A percentile compares a stretch with the other conserved stretches of the same genome.
phyloP scores from a whole-genome alignment of 164 flowering plant species.

The Aristolochia contorta region DNA sequence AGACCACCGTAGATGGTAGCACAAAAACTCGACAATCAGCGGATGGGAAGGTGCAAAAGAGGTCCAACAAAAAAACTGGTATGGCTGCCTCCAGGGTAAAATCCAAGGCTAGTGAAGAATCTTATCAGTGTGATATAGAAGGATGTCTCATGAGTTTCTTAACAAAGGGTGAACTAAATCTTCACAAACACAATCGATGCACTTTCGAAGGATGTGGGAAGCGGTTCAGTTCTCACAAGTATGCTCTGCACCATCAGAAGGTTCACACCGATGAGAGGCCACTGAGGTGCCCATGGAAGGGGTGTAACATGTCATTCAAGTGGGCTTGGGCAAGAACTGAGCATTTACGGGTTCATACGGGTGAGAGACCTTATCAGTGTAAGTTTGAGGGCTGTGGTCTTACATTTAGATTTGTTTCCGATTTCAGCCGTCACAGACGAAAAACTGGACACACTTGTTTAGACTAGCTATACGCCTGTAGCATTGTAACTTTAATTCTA shows the following conservation, averaged over 20 bases:
- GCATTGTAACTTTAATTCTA: too few species aligned
- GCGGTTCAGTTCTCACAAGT: constrained; percentile 66
- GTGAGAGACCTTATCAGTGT: constrained; percentile 84
- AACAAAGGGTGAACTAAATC: constrained; percentile 45
- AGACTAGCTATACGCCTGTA: too few species aligned
- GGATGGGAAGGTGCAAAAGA: constrained; percentile 9
- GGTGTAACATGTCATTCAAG: constrained; percentile 86
- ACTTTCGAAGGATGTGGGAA: constrained; percentile 64
- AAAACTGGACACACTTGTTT: constrained; percentile 59
- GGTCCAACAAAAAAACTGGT: constrained; percentile 13
- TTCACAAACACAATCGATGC: constrained; percentile 65
- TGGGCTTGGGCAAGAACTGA: constrained; percentile 98
- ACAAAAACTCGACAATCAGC: background rate
- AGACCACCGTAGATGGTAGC: background rate
- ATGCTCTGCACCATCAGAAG: constrained; percentile 53
- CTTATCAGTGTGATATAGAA: constrained; percentile 53
- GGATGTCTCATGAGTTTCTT: constrained; percentile 65
- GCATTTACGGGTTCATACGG: constrained; percentile 78
- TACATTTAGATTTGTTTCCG: constrained; percentile 85
- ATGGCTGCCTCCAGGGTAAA: constrained; percentile 14
- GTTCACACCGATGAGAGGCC: constrained; percentile 84
- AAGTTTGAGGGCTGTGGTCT: constrained; percentile 65
- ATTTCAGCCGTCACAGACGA: constrained; percentile 76
- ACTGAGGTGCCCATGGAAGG: constrained; percentile 81
- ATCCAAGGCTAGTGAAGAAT: constrained; percentile 11